phyloP scores from a whole-genome alignment of 352 stramenopile genomes.

The Nothophytophthora sp. region DNA sequence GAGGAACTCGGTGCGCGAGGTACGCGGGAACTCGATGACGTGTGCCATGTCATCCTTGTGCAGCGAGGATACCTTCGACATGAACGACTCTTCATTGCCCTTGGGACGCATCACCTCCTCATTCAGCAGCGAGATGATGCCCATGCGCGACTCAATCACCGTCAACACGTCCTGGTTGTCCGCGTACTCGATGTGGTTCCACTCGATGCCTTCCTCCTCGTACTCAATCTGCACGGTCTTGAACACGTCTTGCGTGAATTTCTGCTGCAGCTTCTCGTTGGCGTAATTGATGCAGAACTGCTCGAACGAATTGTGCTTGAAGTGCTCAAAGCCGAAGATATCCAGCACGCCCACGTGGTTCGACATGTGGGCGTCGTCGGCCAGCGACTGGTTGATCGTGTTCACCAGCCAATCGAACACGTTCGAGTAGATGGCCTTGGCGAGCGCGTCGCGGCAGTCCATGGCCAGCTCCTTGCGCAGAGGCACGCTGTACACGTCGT shows the following conservation, averaged over 20 bases:
- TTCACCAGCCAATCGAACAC: conserved; percentile 97
- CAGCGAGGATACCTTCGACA: conserved; percentile 82
- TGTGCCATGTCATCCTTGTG: conserved; percentile 87
- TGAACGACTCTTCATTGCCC: conserved; percentile 83
- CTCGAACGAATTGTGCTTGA: conserved; percentile 96
- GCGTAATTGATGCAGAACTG: conserved; percentile 94
- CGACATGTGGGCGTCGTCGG: conserved; percentile 75
- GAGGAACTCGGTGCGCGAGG: conserved; percentile 90
- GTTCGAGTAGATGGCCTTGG: conserved; percentile 96
- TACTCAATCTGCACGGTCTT: conserved; percentile 96
- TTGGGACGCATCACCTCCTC: conserved; percentile 91
- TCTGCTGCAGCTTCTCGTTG: conserved; percentile 94
- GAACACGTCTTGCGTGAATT: conserved; percentile 91
- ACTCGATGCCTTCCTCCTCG: conserved; percentile 93
- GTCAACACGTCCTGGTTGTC: conserved; percentile 90
- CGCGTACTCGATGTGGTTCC: conserved; percentile 91
- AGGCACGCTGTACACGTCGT: conserved; percentile 68
- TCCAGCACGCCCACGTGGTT: conserved; percentile 96
- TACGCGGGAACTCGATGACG: conserved; percentile 84
- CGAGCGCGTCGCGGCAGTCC: conserved; percentile 94
- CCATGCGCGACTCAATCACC: conserved; percentile 88
- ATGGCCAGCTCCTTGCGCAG: conserved; percentile 86
- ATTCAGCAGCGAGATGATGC: conserved; percentile 90
- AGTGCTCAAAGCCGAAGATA: conserved; percentile 99
- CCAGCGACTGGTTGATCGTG: conserved; percentile 91